Base-by-base conservation (phyloP, 169 alveolate species). In the Toxoplasma gondii region DNA sequence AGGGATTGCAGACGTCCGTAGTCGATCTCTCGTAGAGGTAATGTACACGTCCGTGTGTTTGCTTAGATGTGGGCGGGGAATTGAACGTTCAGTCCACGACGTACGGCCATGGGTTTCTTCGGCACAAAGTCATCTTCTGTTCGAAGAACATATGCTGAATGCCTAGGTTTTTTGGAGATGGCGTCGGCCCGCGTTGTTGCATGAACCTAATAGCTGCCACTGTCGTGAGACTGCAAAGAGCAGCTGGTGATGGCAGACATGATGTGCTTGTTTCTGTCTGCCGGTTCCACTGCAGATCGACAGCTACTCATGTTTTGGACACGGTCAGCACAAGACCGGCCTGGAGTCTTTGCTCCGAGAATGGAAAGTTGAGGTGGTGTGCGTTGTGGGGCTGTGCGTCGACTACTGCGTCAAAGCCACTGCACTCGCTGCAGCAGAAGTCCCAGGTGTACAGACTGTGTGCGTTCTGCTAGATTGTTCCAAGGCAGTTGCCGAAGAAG, bases 361-460 rank as follows among this genome's bases (percentile, higher is more conserved):
- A 36, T 19, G 34, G 69, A 54, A 49, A 39, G 92, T 92, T 36
- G 92, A 58, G 24, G 64, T 88, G 39, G 88, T 92, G 49, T 87
- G 69, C 36, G 88, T 92, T 22, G 88, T 88, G 24, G 94, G 94
- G 39, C 82, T 92, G 41, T 82, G 92, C 69, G 36, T 64, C 69
- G 94, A 92, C 80, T 92, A 39, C 44, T 92, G 94, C 69, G 94
- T 92, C 34, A n/a, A 83, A 27, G 94, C 74, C 69, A 92, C 86
- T 7, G 94, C 94, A 49, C 27, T 80, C 43, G 87, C 90, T 29
- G 90, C 90, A 9, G 38, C 41, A 49, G n/a, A 82, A 31, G 90
- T 82, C 41, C 90, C 90, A 9, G 90, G 90, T 16, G 41, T 82
- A 16, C 67, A 31, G 17, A 43, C 90, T 0, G 90, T 82, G 4